These are phyloP conservation scores for Fusarium burgessii DNA, from an alignment of 2,329 filamentous ascomycete genomes.

Conservation along the genomic window DNA sequence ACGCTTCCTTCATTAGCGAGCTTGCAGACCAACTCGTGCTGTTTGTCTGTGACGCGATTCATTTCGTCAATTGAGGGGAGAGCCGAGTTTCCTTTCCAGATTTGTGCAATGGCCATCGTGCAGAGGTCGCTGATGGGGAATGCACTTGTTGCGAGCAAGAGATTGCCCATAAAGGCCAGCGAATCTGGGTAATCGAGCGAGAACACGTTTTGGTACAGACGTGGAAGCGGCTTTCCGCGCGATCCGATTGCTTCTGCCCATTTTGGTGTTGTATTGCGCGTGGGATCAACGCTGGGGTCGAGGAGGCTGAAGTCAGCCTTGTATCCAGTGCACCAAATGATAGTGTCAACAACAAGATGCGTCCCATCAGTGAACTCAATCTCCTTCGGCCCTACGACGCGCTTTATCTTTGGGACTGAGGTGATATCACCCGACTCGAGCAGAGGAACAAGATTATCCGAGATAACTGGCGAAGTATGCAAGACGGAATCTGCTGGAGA, in stretches of 20 bases:
- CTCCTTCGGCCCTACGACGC: slow-evolving; percentile 40
- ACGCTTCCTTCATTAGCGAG: slow-evolving; percentile 46
- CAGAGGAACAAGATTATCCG: slow-evolving; percentile 47
- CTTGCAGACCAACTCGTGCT: slow-evolving; percentile 51
- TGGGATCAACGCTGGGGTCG: slow-evolving; percentile 46
- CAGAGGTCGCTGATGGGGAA: slow-evolving; percentile 57
- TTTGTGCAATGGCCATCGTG: slow-evolving; percentile 57
- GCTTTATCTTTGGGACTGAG: slow-evolving; percentile 48
- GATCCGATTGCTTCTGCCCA: slow-evolving; percentile 45
- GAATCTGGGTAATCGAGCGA: slow-evolving; percentile 57
- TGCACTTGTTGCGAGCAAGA: slow-evolving; percentile 51
- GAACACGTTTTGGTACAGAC: slow-evolving; percentile 60
- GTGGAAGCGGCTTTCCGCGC: slow-evolving; percentile 48
- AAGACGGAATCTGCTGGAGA: slow-evolving; percentile 42
- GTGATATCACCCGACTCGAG: slow-evolving; percentile 53
- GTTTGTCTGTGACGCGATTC: slow-evolving; percentile 49
- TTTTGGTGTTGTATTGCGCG: slow-evolving; percentile 36
- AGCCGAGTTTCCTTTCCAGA: slow-evolving; percentile 55
- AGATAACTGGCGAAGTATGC: slow-evolving; percentile 44
- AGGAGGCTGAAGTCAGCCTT: slow-evolving; percentile 48
- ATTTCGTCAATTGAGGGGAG: slow-evolving; percentile 55
- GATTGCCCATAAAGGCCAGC: slow-evolving; percentile 57
- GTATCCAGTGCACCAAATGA: slow-evolving; percentile 55
- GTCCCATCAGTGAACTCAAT: slow-evolving; percentile 49
- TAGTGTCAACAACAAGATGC: slow-evolving; percentile 45